Conservation (phyloP, 2,329 filamentous ascomycete species). For the Colletotrichum musae region DNA sequence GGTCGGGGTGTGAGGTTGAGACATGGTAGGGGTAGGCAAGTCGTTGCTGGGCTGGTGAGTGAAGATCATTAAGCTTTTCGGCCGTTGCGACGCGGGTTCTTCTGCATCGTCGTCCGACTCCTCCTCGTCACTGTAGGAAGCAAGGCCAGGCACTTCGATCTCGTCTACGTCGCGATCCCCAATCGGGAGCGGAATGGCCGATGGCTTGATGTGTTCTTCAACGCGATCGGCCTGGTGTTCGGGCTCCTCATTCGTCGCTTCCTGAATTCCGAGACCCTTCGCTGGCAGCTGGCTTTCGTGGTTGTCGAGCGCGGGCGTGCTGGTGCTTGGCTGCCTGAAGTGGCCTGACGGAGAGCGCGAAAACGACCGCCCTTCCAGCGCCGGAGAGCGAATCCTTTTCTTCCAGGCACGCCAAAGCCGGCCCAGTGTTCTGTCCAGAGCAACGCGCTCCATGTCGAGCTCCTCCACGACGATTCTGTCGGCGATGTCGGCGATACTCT, state of each 20-base stretch:
- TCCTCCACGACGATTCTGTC: constrained; percentile 89
- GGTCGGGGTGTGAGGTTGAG: constrained; percentile 53
- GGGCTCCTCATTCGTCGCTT: constrained; percentile 33
- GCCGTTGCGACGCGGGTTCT: constrained; percentile 52
- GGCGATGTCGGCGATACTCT: constrained; percentile 63
- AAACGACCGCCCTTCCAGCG: constrained; percentile 63
- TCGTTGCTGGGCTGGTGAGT: constrained; percentile 46
- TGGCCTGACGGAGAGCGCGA: constrained; percentile 62
- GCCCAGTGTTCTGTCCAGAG: constrained; percentile 89
- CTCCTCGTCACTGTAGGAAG: constrained; percentile 74
- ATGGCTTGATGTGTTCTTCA: constrained; percentile 63
- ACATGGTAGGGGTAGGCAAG: constrained; percentile 51
- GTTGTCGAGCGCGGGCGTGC: constrained; percentile 54
- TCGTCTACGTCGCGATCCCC: constrained; percentile 80
- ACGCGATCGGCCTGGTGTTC: constrained; percentile 26
- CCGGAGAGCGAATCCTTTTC: constrained; percentile 79
- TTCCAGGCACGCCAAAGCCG: constrained; percentile 96
- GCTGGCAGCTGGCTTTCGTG: constrained; percentile 55
- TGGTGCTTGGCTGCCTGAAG: constrained; percentile 57
- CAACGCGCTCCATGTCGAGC: constrained; percentile 91
- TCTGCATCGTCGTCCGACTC: constrained; percentile 58
- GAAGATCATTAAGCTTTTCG: constrained; percentile 62
- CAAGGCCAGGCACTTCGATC: constrained; percentile 83
- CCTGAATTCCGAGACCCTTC: constrained; percentile 42
- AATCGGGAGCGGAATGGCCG: constrained; percentile 78